Evolutionary conservation across 495 filamentous ascomycete genomes (phyloP), one percentile per base, ranked within the genome.

Genomic region (Venustampulla echinocandica): DNA sequence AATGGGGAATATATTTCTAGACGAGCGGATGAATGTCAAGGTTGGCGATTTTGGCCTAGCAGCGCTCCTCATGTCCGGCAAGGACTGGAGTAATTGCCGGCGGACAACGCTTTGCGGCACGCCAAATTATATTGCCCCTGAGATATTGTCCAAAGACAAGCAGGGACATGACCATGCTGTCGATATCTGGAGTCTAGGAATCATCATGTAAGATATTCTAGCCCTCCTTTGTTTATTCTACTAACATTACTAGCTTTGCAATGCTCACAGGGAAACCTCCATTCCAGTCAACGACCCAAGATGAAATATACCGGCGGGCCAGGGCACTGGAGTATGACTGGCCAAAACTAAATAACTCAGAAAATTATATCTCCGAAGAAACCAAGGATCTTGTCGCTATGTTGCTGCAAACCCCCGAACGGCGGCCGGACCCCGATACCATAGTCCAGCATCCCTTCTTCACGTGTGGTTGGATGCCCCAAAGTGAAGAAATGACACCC

Each of bases 101-200:
- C 79, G 94, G 56, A 93, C 81, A 28, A 99, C 93, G 0, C 71
- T 99, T 38, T 99, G 93, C 53, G 93, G 93, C 23, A 97, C 93
- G 10, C 93, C 93, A 1, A 97, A 97, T 62, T 99, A 99, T 64
- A 94, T 99, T 62, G 93, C 93, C 0, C 93, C 93, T 1, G 93
- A 99, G 62, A 90, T 99, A 47, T 70, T 96, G 33, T 80, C 84
- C 51, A 84, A 83, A 63, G 82, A 83, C 41, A 89, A 85, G 56
- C 81, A 82, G 19, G 90, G 90, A 2, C 90, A 96, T 63, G 87
- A 87, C 44, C 85, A 92, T 54, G 69, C 71, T 43, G 92, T 99
- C 13, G 92, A 99, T 61, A 80, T 97, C 47, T 99, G 92, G 92
- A 92, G 90, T 14, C 71, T 97, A 44, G 93, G 93, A 33, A 87